Conservation (phyloP, 2,329 filamentous ascomycete genomes). For the Pseudopyrenochaeta lycopersici region DNA sequence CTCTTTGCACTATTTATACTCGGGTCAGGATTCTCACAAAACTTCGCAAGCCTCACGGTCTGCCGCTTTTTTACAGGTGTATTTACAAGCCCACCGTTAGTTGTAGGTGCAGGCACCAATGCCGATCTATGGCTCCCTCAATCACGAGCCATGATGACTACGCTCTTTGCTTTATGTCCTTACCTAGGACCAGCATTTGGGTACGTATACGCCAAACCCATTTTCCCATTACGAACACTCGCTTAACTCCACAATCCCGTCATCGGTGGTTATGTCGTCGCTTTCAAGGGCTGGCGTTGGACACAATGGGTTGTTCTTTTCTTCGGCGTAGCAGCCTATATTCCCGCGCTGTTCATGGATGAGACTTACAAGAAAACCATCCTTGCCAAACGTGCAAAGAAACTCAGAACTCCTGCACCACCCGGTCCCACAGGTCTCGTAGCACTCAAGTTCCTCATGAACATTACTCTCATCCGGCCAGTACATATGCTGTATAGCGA, state of each 20-base stretch:
- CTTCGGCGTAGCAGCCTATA: constrained; percentile 45
- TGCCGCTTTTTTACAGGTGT: constrained; percentile 63
- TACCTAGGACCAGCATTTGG: constrained; percentile 47
- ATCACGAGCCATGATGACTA: constrained; percentile 38
- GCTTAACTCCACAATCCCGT: no score
- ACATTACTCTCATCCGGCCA: not conserved
- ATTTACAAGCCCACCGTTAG: constrained; percentile 41
- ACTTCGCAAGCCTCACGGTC: constrained; percentile 74
- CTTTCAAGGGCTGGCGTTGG: constrained; percentile 51
- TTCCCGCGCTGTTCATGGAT: constrained; percentile 51
- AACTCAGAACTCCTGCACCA: not conserved
- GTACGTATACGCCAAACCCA: no score
- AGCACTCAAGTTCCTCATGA: not conserved
- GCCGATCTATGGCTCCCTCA: constrained; percentile 47
- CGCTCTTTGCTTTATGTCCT: constrained; percentile 45
- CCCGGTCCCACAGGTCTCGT: not conserved
- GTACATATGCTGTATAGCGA: constrained; percentile 49
- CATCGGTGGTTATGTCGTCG: constrained; percentile 51
- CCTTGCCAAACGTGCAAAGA: not conserved
- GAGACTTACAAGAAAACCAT: constrained; percentile 61
- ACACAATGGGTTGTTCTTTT: constrained; percentile 53
- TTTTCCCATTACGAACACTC: no score
- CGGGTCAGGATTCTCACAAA: constrained; percentile 61
- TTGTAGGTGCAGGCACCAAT: constrained; percentile 50
- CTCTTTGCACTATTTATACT: constrained; percentile 65